Conservation (phyloP, 2,329 filamentous ascomycete species). For the Xylaria sp. region DNA sequence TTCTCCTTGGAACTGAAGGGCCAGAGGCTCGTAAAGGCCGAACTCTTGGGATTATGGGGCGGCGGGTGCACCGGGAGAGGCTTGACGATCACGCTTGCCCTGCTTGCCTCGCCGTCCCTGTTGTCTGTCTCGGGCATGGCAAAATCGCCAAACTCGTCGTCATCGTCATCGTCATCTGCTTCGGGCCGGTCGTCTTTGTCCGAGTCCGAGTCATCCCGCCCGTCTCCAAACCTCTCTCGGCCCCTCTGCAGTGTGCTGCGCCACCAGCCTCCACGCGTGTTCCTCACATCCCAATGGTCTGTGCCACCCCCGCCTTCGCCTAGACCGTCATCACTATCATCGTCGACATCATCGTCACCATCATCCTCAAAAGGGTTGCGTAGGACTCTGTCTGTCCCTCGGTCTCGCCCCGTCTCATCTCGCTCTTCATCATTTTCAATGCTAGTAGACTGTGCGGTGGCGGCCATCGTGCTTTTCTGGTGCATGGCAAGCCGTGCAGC, state of each 20-base stretch:
- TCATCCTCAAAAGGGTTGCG: slow-evolving; percentile 55
- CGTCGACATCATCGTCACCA: slow-evolving; percentile 64
- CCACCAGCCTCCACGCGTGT: slow-evolving; percentile 61
- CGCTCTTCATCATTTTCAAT: slow-evolving; percentile 56
- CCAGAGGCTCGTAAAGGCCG: slow-evolving; percentile 65
- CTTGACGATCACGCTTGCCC: slow-evolving; percentile 59
- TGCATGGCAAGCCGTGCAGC: slow-evolving; percentile 86
- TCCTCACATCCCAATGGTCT: slow-evolving; percentile 49
- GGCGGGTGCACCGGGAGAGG: slow-evolving; percentile 66
- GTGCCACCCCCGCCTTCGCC: slow-evolving; percentile 53
- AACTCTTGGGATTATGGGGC: slow-evolving; percentile 52
- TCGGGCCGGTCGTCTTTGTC: slow-evolving; percentile 51
- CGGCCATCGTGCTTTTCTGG: slow-evolving; percentile 68
- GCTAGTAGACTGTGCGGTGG: slow-evolving; percentile 54
- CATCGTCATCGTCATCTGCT: slow-evolving; percentile 48
- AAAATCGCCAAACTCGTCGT: slow-evolving; percentile 70
- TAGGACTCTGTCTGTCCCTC: slow-evolving; percentile 43
- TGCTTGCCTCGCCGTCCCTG: slow-evolving; percentile 41
- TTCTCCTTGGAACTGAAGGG: slow-evolving; percentile 58
- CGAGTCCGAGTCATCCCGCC: slow-evolving; percentile 57
- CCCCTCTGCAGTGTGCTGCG: slow-evolving; percentile 53
- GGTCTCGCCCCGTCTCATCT: slow-evolving; percentile 45
- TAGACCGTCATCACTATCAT: slow-evolving; percentile 56
- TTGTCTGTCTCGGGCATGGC: slow-evolving; percentile 69
- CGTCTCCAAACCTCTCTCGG: slow-evolving; percentile 55